Base-by-base conservation (phyloP, 1,284 basidiomycete species). In the Ceratobasidium sp. region DNA sequence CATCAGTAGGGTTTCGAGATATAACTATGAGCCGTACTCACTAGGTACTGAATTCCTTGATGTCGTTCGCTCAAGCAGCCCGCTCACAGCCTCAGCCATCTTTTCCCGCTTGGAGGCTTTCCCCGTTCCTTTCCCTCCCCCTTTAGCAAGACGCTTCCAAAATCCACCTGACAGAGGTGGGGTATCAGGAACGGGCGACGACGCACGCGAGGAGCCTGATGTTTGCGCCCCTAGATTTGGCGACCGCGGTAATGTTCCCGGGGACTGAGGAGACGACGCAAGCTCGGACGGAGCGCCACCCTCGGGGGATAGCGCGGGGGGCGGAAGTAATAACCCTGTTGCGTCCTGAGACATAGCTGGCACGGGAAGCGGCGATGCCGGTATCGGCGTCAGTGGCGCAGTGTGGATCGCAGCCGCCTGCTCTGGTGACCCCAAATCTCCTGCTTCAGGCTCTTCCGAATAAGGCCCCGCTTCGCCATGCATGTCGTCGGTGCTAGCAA, bases 141-240 rank as follows among this genome's bases (percentile, higher is more conserved):
- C 54, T 54, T 57, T 57, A 5, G 53, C 33, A 27, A 69, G 51
- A 27, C 66, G 66, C 29, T 69, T 69, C 66, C 66, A 69, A 54
- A 69, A 69, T 8, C 53, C 54, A 29, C 4, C 47, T 2, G 51
- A 41, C 31, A 24, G 64, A 54, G 64, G 45, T 19, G 66, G 66
- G 17, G 66, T 69, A 4, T 54, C 66, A 15, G 54, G 66, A 15
- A 44, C 44, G n/a, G 66, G 66, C 11, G 66, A 69, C 41, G 66
- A 69, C 41, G 53, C 66, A 27, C 66, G 66, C 7, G 66, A 69
- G 6, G 66, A 69, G 22, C 53, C 66, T 7, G 66, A 69, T 33
- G 41, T 56, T 22, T 41, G 48, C 3, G n/a, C 64, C 19, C 29
- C 54, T 27, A 69, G 33, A n/a, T 67, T 53, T 7, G 50, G 50